Base-by-base conservation (phyloP, 2,329 filamentous ascomycete species). In the Phialophora macrospora region DNA sequence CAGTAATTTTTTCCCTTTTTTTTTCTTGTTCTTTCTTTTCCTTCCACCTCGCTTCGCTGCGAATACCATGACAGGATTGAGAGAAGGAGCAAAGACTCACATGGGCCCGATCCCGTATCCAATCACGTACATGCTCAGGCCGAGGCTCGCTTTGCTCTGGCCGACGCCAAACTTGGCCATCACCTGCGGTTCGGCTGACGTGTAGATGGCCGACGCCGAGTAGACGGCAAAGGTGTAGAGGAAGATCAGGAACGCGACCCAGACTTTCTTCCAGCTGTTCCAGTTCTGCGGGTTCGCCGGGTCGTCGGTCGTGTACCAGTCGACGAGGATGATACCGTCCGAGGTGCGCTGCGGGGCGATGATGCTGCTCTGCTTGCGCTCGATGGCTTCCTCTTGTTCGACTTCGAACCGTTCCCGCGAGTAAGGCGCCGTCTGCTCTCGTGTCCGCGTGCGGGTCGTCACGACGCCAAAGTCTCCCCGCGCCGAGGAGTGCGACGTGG, bases 251-350 rank as follows among this genome's bases (percentile, higher is more conserved):
- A 67, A 22, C 74, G 54, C 60, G 24, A 68, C 48, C 12, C 73
- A 67, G 12, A 70, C 70, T 12, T 76, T 76, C 62, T 75, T 75
- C 44, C 59, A 55, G 52, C 72, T 72, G 9, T 72, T 72, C 76
- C 76, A 77, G 57, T 77, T 77, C 62, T 75, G 74, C 12, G 85
- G 85, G 71, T 87, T 85, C 2, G 79, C 83, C 3, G 77, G 73
- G 68, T 87, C 85, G 65, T 87, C 84, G 17, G 81, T 83, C 51
- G 78, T 81, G 58, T 76, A 77, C 76, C 76, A 77, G 54, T 77
- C 75, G 24, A 77, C 73, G 0, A 77, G 71, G 41, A 75, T 73
- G n/a, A 73, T 55, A n/a, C 77, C 77, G 41, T 79, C 77, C 24
- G 72, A 70, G 26, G 76, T 77, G 60, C 72, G 73, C 32, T 72